These are phyloP conservation scores for Anthoceros angustus DNA, from an alignment of 225 moss, liverwort and hornwort species.

Conservation along the genomic window DNA sequence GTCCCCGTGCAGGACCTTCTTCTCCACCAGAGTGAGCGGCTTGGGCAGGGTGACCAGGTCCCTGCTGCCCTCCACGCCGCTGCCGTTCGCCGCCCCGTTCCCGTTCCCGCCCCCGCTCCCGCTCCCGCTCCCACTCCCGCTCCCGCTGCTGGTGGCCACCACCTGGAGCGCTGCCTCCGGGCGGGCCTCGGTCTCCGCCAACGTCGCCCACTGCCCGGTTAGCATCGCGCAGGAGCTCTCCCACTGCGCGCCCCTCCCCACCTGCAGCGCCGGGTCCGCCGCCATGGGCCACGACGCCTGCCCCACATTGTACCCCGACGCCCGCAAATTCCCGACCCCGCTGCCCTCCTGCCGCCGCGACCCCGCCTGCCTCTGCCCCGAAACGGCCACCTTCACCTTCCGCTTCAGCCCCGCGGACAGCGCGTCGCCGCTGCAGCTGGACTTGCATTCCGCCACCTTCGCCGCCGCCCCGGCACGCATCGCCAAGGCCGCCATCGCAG, in stretches of 20 bases:
- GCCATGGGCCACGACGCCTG: neutral
- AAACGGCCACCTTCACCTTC: too few relatives aligned
- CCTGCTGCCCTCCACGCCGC: neutral
- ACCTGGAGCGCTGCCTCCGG: neutral
- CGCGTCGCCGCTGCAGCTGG: too few relatives aligned
- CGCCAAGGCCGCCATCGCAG: too few relatives aligned
- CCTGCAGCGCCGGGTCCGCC: neutral
- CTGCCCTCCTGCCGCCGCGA: neutral
- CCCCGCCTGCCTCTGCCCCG: too few relatives aligned
- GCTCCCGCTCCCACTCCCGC: neutral
- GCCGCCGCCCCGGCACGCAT: too few relatives aligned
- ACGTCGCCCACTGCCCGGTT: neutral
- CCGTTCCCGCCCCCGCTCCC: neutral
- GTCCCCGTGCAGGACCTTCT: conserved; percentile 74
- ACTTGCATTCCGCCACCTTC: too few relatives aligned
- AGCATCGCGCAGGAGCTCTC: neutral
- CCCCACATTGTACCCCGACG: neutral
- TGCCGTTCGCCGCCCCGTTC: neutral
- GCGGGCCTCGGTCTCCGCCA: neutral
- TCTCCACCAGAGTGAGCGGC: neutral
- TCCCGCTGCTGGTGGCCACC: neutral
- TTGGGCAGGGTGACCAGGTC: neutral
- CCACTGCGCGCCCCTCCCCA: neutral
- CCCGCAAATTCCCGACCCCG: too few relatives aligned
- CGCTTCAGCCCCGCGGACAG: too few relatives aligned